Base-by-base conservation (phyloP, 208 protist genomes). In the Leptomonas seymouri region DNA sequence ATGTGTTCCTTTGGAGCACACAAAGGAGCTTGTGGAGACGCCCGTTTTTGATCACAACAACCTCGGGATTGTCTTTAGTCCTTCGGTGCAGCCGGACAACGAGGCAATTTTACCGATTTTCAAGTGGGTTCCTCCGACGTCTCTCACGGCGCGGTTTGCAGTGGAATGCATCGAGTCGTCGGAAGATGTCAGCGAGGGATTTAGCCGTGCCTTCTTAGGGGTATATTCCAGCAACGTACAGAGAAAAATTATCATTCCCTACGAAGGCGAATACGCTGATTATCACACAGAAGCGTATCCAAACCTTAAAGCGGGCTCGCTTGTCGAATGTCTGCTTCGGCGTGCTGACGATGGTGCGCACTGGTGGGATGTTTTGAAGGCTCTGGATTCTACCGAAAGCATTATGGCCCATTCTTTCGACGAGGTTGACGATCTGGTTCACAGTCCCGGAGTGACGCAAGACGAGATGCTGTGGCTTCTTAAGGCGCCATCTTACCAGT, bases 361-460 rank as follows among this genome's bases (percentile, higher is more conserved):
- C 70, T 96, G 91, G 91, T 96, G 91, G 89, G 89, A 94, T 76
- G 63, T 93, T 49, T 41, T 96, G 55, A 79, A 78, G 39, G 71
- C 76, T 28, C 81, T 77, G 0, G 71, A 83, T 67, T 31, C 59
- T 21, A 36, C 51, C 14, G 74, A 78, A n/a, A 76, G 49, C 42
- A 66, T 57, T 20, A 67, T 49, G 14, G 65, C 76, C 5, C 46
- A 76, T 55, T 64, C 78, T 2, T 87, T 79, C 50, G 71, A 81
- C 46, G 54, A 78, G 23, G 80, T 93, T 6, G 83, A 96, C 28
- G 77, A 82, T 21, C 65, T 96, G 14, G 85, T 96, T 49, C 84
- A 90, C 63, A 80, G 76, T 70, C 86, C 86, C 21, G 81, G 76
- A 16, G 75, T 93, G 41, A 86, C 81, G 21, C 53, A 84, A 62